phyloP scores from a whole-genome alignment of 306 rosid genomes.

The Malus asiatica region DNA sequence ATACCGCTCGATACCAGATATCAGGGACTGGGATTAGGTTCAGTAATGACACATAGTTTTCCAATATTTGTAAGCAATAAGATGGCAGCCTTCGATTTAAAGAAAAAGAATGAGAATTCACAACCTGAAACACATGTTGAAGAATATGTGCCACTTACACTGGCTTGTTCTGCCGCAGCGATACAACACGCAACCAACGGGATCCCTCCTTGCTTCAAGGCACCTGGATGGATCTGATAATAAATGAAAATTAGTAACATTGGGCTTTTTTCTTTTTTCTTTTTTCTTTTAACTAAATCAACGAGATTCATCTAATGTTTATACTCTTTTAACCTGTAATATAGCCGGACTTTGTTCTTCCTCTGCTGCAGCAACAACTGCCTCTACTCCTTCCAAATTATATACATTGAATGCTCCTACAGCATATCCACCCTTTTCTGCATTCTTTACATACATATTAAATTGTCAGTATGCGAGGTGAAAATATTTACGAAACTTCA shows the following conservation, averaged over 20 bases:
- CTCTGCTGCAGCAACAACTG: slow-evolving; percentile 92
- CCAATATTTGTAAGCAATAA: not conserved
- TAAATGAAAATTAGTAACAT: slow-evolving; percentile 2
- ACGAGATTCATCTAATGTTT: slow-evolving; percentile 2
- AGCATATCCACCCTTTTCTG: slow-evolving; percentile 85
- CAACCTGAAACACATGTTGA: not conserved
- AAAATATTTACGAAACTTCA: slow-evolving; percentile 10
- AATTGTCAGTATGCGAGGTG: slow-evolving; percentile 12
- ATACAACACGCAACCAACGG: slow-evolving; percentile 87
- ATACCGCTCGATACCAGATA: not conserved
- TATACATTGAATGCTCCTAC: slow-evolving; percentile 97
- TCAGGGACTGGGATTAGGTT: not conserved
- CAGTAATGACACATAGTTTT: not conserved
- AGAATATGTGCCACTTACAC: slow-evolving; percentile 43
- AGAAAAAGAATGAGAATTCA: not conserved
- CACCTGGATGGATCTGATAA: slow-evolving; percentile 86
- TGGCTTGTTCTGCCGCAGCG: slow-evolving; percentile 84
- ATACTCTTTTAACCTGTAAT: slow-evolving; percentile 58
- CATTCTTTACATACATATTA: slow-evolving; percentile 38
- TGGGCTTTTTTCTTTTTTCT: too few relatives aligned
- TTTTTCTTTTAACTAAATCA: not conserved
- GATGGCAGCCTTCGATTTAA: not conserved
- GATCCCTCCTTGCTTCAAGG: slow-evolving; percentile 76
- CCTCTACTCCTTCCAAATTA: slow-evolving; percentile 93
- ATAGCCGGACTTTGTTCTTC: slow-evolving; percentile 89